A percentile compares a stretch with the other conserved stretches of the same genome.
Conservation (phyloP, 148 eudicot species). For the Vaccinium macrocarpon region DNA sequence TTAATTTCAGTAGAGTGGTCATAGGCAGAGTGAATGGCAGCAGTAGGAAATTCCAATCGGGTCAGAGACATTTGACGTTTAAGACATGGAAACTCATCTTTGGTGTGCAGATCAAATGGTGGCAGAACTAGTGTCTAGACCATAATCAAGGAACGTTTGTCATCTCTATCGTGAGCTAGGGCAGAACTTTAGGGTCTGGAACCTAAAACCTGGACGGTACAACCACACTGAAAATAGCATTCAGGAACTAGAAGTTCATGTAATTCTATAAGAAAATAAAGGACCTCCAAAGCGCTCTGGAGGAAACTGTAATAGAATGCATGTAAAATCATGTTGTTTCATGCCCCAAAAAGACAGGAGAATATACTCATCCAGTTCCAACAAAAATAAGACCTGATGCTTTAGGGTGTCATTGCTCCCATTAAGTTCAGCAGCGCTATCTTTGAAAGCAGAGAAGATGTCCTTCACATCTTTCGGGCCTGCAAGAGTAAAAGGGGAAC, state of each 20-base stretch:
- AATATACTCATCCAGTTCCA: conserved; percentile 10
- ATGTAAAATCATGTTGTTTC: background rate
- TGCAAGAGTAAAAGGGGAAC: conserved; percentile 29
- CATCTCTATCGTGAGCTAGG: background rate
- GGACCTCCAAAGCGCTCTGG: background rate
- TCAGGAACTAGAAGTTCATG: background rate
- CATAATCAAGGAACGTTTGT: background rate
- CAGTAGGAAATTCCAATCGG: background rate
- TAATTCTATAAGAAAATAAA: background rate
- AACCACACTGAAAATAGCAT: background rate
- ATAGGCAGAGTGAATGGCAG: background rate
- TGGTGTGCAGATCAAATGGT: background rate
- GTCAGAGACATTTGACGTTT: background rate
- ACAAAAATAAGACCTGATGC: conserved; percentile 57
- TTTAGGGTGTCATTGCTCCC: conserved; percentile 54
- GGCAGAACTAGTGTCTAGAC: background rate
- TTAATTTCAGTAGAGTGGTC: background rate
- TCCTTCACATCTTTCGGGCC: conserved; percentile 88
- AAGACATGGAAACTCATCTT: background rate
- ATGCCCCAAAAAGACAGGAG: background rate
- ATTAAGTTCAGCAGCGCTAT: conserved; percentile 59
- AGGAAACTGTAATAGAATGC: background rate
- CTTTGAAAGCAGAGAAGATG: conserved; percentile 62
- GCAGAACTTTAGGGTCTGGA: background rate
- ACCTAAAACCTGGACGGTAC: background rate